Evolutionary conservation across 176 grass and related monocot species (phyloP).

Genomic region (Zea mays): Zm-B73-REFERENCE-NAM-5.0 NC_050096.1:11612001-11612500

Average conservation of each 20-base stretch:
- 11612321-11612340: constrained; percentile 34
- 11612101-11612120: constrained; percentile 52
- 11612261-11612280: constrained; percentile 58
- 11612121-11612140: constrained; percentile 38
- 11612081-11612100: constrained; percentile 59
- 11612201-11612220: constrained; percentile 43
- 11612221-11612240: constrained; percentile 43
- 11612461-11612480: constrained; percentile 42
- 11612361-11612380: constrained; percentile 48
- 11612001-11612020: constrained; percentile 31
- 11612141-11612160: constrained; percentile 20
- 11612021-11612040: constrained; percentile 42
- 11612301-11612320: constrained; percentile 35
- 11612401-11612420: constrained; percentile 56
- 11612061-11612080: constrained; percentile 63
- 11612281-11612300: constrained; percentile 26
- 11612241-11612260: constrained; percentile 47
- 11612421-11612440: constrained; percentile 55
- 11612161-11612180: constrained; percentile 36
- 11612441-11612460: not conserved
- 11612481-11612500: constrained; percentile 20
- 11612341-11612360: constrained; percentile 38
- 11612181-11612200: constrained; percentile 40
- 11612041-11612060: constrained; percentile 50
- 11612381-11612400: constrained; percentile 54